Percentiles rank a stretch among this genome's conserved stretches.
Conservation (phyloP, 306 rosid genomes). For the Vigna reflexopilosa region DNA sequence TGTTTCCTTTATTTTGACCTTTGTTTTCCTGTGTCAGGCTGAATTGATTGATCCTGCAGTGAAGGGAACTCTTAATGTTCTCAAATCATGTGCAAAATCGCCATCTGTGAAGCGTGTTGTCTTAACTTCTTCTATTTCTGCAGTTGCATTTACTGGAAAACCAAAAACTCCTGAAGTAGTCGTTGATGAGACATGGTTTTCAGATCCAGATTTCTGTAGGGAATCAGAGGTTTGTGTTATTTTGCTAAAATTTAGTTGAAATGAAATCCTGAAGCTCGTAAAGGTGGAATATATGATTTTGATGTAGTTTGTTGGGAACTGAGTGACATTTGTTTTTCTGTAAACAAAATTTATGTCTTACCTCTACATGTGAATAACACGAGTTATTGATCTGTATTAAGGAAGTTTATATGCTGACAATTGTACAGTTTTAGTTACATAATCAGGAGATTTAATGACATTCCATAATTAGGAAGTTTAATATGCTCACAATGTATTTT, state of each 20-base stretch:
- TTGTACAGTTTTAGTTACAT: too few species aligned
- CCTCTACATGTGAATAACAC: neutral
- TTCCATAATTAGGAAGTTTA: too few species aligned
- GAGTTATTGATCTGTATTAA: neutral
- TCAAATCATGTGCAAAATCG: constrained; percentile 54
- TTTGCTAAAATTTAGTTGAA: neutral
- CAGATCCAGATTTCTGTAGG: constrained; percentile 46
- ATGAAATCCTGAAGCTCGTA: constrained; percentile 4
- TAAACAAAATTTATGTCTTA: neutral
- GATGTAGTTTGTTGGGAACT: constrained; percentile 16
- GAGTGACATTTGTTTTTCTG: neutral
- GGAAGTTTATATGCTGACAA: neutral
- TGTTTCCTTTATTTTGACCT: neutral
- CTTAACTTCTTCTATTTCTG: constrained; percentile 50
- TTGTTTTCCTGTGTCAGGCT: constrained; percentile 43
- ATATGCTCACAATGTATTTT: too few species aligned
- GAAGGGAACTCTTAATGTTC: constrained; percentile 62
- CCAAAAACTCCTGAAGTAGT: constrained; percentile 46
- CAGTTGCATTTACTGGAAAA: constrained; percentile 32
- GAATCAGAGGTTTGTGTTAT: constrained; percentile 43
- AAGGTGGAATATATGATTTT: constrained; percentile 1
- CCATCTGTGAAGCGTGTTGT: constrained; percentile 51
- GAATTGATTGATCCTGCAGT: constrained; percentile 59
- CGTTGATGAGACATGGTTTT: constrained; percentile 57
- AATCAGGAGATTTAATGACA: too few species aligned